Conservation (phyloP, 371 early-diverging fungal species). For the Mortierella sp. region DNA sequence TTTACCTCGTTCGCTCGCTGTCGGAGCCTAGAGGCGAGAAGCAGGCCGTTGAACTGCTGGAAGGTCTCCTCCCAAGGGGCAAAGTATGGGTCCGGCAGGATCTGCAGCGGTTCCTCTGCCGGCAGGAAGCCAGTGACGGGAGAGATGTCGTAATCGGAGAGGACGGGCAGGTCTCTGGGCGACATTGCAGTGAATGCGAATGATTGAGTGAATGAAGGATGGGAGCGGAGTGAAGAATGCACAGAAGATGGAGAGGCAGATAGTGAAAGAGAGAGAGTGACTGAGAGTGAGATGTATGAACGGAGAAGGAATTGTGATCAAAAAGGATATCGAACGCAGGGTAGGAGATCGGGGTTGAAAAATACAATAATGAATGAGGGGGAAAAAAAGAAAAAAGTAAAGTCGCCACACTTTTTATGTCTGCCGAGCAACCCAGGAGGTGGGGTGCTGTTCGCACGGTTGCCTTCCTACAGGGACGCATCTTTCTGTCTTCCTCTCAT, state of each 20-base stretch:
- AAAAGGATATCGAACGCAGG: neutral
- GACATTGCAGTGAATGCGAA: conserved; percentile 9
- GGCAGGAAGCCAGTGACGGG: conserved; percentile 92
- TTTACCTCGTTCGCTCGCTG: conserved; percentile 76
- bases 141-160: conserved; percentile 88
- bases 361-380: neutral
- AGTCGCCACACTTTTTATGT: no score
- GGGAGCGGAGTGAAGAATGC: neutral
- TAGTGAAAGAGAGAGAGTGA: conserved; percentile 4
- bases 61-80: conserved; percentile 91
- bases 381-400: neutral
- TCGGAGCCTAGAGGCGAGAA: conserved; percentile 84
- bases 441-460: no score
- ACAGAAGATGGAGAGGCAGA: neutral
- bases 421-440: no score
- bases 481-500: no score
- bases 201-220: neutral
- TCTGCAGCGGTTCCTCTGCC: conserved; percentile 73
- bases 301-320: no score
- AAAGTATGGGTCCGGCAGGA: conserved; percentile 81
- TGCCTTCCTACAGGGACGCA: no score
- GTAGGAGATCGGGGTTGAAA: neutral
- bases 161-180: conserved; percentile 52
- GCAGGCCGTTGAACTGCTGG: conserved; percentile 79
- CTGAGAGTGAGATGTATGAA: neutral